These are phyloP conservation scores for Glebionis coronaria DNA, from an alignment of 129 eudicot genomes.

Conservation along the genomic window DNA sequence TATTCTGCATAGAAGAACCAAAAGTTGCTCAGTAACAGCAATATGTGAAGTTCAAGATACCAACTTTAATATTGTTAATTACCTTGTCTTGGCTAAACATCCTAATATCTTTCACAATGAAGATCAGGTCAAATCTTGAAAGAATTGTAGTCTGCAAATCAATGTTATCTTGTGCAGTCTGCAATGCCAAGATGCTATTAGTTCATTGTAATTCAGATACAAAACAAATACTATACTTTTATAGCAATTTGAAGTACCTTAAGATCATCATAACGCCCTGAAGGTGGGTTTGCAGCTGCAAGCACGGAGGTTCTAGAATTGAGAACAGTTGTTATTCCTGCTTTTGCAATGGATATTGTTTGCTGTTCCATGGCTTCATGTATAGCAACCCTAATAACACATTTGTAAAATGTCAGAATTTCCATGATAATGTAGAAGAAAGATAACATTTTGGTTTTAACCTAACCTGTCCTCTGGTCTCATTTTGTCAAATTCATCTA, in stretches of 20 bases:
- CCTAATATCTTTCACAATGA: slow-evolving; percentile 89
- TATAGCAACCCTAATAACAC: slow-evolving; percentile 78
- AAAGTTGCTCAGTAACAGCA: slow-evolving; percentile 5
- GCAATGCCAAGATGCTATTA: slow-evolving; percentile 29
- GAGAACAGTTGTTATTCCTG: slow-evolving; percentile 98
- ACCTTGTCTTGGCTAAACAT: slow-evolving; percentile 90
- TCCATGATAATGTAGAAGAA: neutral
- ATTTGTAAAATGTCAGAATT: slow-evolving; percentile 14
- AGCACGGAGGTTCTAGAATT: slow-evolving; percentile 97
- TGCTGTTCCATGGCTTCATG: slow-evolving; percentile 99
- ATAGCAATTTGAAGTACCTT: slow-evolving; percentile 44
- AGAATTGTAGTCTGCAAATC: slow-evolving; percentile 98
- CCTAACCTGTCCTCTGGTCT: slow-evolving; percentile 96
- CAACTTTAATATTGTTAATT: neutral
- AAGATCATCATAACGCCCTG: slow-evolving; percentile 99
- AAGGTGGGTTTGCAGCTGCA: slow-evolving; percentile 99
- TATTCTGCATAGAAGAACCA: slow-evolving; percentile 46
- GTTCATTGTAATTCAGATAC: neutral
- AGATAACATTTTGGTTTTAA: neutral
- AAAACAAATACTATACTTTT: no score
- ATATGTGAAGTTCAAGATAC: neutral
- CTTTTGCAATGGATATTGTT: slow-evolving; percentile 98
- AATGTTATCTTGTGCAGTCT: slow-evolving; percentile 99
- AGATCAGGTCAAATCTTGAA: slow-evolving; percentile 90
- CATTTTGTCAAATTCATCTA: slow-evolving; percentile 99